Base-by-base conservation (phyloP, 108 stramenopile species). In the Nannochloropsis oceanica region DNA sequence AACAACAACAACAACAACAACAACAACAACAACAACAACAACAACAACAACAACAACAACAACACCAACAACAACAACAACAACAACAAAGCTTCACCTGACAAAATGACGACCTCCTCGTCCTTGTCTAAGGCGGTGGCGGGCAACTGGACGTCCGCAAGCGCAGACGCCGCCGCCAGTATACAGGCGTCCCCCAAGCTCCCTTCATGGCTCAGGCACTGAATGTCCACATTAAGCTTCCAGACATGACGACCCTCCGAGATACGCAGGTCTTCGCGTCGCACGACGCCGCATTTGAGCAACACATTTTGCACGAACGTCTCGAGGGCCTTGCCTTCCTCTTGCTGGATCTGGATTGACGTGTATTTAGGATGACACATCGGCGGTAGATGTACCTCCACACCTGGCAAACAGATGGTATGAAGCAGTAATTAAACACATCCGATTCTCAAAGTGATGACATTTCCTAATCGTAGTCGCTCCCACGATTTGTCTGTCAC, bases 141-240 rank as follows among this genome's bases (percentile, higher is more conserved):
- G 2, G 87, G 87, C 24, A 87, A 44, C n/a, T 80, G 43, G 13
- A 87, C 43, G 80, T 83, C 80, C 83, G 84, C 43, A 7, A 87
- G 84, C 22, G 84, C 84, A 10, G 79, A 83, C 87, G 81, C 42
- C n/a, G 84, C 84, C 44, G 87, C 79, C 43, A 87, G 79, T 26
- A 87, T 80, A 25, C 43, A 24, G 18, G 87, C 87, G 26, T 87
- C 87, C 13, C 79, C 83, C 34, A 84, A 80, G 80, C 84, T 87
- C 26, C 87, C 87, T 26, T 87, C 87, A 34, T 79, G 84, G 79
- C 87, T 87, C 34, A 87, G 83, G 84, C 87, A 87, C 79, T 84
- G 43, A 22, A 87, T 84, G 44, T 87, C 87, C 42, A 87, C 80
- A 43, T 83, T 84, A 14, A 87, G 80, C 46, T 84, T 84, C 87